Conservation (phyloP, 73 alveolate genomes). For the Tetrahymena malaccensis region DNA sequence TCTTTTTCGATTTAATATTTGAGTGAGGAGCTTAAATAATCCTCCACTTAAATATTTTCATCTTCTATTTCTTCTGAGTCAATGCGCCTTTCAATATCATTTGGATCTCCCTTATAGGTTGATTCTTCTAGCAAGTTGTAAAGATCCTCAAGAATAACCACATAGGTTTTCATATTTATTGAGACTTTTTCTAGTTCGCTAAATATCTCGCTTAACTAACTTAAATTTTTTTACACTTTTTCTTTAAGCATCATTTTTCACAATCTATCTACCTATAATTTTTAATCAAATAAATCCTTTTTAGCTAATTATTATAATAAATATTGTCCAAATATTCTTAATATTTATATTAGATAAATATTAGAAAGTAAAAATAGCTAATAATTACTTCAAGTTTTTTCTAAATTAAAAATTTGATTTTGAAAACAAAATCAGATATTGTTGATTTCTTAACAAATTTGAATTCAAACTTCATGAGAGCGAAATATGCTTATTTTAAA, state of each 20-base stretch:
- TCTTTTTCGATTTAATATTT: neutral
- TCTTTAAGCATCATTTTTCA: neutral
- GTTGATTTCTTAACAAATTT: neutral
- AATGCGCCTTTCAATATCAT: neutral
- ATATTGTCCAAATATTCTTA: neutral
- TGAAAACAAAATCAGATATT: neutral
- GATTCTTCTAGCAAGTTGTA: neutral
- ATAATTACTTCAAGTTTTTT: neutral
- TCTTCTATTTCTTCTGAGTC: neutral
- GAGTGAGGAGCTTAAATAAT: neutral
- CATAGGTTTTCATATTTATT: neutral
- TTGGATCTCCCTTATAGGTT: neutral
- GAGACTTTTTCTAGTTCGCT: neutral
- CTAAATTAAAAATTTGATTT: neutral
- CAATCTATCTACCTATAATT: neutral
- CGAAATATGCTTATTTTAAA: neutral
- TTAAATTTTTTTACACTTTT: neutral
- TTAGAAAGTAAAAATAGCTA: neutral
- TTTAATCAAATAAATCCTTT: too few relatives aligned
- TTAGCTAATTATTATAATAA: neutral
- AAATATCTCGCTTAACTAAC: neutral
- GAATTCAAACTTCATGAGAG: neutral
- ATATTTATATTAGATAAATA: neutral
- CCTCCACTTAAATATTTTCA: neutral
- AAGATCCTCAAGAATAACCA: neutral